A percentile compares a stretch with the other conserved stretches of the same genome.
Evolutionary conservation across 257 asterid species (phyloP).

Genomic region (Prunella vulgaris): DNA sequence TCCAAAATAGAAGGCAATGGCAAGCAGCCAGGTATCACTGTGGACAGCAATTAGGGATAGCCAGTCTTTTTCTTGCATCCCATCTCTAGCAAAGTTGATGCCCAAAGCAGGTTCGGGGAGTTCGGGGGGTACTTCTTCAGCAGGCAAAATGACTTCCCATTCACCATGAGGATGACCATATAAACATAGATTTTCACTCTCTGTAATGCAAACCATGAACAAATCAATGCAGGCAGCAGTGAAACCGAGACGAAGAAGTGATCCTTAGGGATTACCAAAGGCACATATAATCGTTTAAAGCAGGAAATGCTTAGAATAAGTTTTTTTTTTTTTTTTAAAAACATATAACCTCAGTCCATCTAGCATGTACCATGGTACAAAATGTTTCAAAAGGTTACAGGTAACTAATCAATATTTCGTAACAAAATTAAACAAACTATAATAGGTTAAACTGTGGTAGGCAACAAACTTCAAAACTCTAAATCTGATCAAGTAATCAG

Average conservation of each 20-base stretch:
- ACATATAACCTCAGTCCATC: background rate
- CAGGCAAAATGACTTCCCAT: conserved; percentile 76
- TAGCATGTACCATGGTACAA: background rate
- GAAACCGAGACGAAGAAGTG: background rate
- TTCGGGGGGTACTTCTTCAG: conserved; percentile 75
- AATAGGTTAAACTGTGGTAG: background rate
- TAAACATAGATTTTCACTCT: conserved; percentile 60
- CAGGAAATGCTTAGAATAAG: background rate
- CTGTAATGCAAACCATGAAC: conserved; percentile 32
- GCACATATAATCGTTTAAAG: background rate
- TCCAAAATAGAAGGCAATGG: conserved; percentile 61
- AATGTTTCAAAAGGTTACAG: background rate
- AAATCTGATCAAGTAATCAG: background rate
- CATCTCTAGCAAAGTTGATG: conserved; percentile 70
- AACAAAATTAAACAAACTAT: background rate
- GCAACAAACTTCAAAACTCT: background rate
- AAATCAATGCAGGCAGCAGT: conserved; percentile 17
- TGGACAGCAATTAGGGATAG: conserved; percentile 59
- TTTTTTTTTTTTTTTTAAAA: too few species aligned
- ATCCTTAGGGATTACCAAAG: background rate
- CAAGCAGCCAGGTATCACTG: conserved; percentile 68
- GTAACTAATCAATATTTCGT: background rate
- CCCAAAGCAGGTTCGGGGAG: conserved; percentile 75
- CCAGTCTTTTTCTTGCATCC: conserved; percentile 73
- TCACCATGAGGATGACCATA: conserved; percentile 57